These are phyloP conservation scores for Eimeria maxima DNA, from an alignment of 169 alveolate species.

Conservation along the genomic window DNA sequence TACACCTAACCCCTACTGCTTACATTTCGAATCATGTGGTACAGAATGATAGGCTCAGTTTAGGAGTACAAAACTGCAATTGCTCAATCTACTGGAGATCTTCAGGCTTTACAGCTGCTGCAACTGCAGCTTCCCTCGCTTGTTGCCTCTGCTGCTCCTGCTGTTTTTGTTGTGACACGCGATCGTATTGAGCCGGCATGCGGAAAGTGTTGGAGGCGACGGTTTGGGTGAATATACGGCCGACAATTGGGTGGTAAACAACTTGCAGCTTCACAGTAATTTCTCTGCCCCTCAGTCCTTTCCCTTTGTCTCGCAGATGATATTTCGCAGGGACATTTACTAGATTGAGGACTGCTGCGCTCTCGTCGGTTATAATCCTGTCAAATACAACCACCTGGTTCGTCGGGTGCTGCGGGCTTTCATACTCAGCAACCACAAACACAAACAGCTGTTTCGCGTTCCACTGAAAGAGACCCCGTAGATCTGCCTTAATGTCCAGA, in stretches of 20 bases:
- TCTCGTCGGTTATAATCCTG: constrained; percentile 63
- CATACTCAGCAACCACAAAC: constrained; percentile 83
- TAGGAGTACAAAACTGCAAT: background rate
- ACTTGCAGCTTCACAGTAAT: constrained; percentile 64
- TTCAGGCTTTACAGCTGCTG: constrained; percentile 45
- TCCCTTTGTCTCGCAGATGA: constrained; percentile 75
- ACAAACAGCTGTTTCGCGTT: constrained; percentile 86
- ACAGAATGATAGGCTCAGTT: background rate
- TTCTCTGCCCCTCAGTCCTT: constrained; percentile 64
- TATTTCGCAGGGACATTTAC: constrained; percentile 32
- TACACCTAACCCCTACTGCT: background rate
- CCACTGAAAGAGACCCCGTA: constrained; percentile 83
- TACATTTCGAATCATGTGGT: background rate
- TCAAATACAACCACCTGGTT: constrained; percentile 86
- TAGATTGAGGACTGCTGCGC: constrained; percentile 29
- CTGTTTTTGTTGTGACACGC: constrained; percentile 47
- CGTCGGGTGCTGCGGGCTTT: constrained; percentile 76
- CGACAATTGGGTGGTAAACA: constrained; percentile 77
- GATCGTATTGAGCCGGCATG: constrained; percentile 66
- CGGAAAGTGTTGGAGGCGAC: constrained; percentile 72
- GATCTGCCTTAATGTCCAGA: constrained; percentile 83
- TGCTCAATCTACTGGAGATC: background rate
- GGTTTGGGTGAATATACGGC: constrained; percentile 52
- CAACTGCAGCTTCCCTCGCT: constrained; percentile 24
- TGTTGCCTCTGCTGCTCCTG: constrained; percentile 56